Evolutionary conservation across 208 protist species (phyloP).

Genomic region (Angomonas desouzai): DNA sequence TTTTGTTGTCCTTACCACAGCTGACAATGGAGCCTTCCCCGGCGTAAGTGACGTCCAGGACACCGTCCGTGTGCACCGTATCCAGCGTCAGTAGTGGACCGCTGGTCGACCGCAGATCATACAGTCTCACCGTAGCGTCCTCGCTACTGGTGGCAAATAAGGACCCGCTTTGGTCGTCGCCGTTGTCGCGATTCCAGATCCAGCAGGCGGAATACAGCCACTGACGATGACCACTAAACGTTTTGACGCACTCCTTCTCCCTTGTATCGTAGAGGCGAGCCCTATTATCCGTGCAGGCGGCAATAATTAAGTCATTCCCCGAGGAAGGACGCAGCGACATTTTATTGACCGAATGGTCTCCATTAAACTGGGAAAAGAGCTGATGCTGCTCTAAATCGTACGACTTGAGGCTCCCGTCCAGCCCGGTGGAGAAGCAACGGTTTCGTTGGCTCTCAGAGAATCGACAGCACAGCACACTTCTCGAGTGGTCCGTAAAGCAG

Average conservation of each 20-base stretch:
- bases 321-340: conserved; percentile 45
- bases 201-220: conserved; percentile 81
- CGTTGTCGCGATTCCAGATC: conserved; percentile 56
- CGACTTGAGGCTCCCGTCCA: conserved; percentile 68
- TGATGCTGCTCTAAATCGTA: conserved; percentile 49
- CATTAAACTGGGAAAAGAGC: conserved; percentile 38
- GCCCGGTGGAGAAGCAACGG: conserved; percentile 62
- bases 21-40: conserved; percentile 54
- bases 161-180: conserved; percentile 12
- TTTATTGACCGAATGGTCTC: conserved; percentile 69
- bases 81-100: conserved; percentile 64
- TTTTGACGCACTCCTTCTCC: conserved; percentile 41
- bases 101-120: conserved; percentile 63
- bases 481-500: conserved; percentile 75
- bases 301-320: conserved; percentile 54
- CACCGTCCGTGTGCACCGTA: conserved; percentile 73
- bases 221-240: conserved; percentile 73
- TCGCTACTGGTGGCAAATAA: conserved; percentile 68
- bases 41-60: conserved; percentile 73
- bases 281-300: conserved; percentile 81
- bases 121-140: conserved; percentile 69
- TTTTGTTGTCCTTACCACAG: conserved; percentile 84
- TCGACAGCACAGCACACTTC: conserved; percentile 62
- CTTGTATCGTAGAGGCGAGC: conserved; percentile 76
- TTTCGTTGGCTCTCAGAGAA: conserved; percentile 50